Evolutionary conservation across 768 basidiomycete genomes (phyloP).

Genomic region (Boletus subparvulus): DNA sequence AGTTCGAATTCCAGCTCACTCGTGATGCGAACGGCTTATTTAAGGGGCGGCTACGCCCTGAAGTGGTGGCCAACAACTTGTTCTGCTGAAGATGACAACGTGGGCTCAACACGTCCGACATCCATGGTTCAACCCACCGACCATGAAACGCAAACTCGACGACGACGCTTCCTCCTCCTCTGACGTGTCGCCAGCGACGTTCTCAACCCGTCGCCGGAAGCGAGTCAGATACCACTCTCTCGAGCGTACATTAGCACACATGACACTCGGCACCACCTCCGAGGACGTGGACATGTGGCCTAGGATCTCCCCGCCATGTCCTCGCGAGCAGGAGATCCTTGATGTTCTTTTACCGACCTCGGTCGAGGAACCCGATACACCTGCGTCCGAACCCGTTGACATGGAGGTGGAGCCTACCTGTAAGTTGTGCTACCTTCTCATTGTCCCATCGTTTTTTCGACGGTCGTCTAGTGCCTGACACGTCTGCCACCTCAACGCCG

Average conservation of each 20-base stretch:
- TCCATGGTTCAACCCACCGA: slow-evolving; percentile 44
- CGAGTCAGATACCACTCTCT: slow-evolving; percentile 49
- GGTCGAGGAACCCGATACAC: slow-evolving; percentile 42
- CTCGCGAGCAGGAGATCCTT: slow-evolving; percentile 4
- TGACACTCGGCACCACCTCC: slow-evolving; percentile 29
- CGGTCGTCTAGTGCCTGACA: neutral
- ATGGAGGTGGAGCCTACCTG: slow-evolving; percentile 74
- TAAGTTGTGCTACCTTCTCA: slow-evolving; percentile 33
- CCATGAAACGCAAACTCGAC: slow-evolving; percentile 42
- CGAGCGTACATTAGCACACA: slow-evolving; percentile 57
- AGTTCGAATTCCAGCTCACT: slow-evolving; percentile 2
- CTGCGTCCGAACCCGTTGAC: slow-evolving; percentile 50
- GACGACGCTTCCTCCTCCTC: slow-evolving; percentile 10
- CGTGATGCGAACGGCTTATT: neutral
- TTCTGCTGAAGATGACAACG: slow-evolving; percentile 23
- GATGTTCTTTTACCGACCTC: slow-evolving; percentile 33
- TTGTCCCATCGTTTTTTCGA: neutral
- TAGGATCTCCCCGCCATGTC: slow-evolving; percentile 3
- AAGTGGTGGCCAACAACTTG: neutral
- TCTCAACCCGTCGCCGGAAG: slow-evolving; percentile 46
- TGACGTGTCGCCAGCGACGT: slow-evolving; percentile 24
- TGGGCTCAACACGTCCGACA: slow-evolving; percentile 39
- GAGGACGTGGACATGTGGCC: slow-evolving; percentile 22
- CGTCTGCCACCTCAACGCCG: slow-evolving; percentile 33
- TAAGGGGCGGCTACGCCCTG: neutral